Evolutionary conservation across 2,329 filamentous ascomycete genomes (phyloP), one percentile per base, ranked within the genome.

Genomic region (Chaetomium sp.): DNA sequence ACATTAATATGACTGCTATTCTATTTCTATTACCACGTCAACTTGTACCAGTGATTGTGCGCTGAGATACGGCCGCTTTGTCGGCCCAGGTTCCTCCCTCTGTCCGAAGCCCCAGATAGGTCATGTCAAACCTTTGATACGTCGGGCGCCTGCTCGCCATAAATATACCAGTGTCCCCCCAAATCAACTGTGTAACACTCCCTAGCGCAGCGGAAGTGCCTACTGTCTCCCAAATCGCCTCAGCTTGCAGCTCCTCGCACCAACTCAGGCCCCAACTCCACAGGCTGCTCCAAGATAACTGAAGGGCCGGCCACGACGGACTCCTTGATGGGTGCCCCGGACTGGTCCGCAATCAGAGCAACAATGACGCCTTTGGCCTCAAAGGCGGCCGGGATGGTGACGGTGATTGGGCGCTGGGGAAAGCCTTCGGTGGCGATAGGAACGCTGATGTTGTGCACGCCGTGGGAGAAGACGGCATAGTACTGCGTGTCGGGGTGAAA

Each of bases 381-480:
- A 56, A 70, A 67, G 2, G 50, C 21, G 0, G 12, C 29, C n/a
- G 69, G 68, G 33, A 71, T 68, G 16, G 65, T 71, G 13, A 65
- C 63, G 21, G 45, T 58, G 19, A 71, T 69, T 0, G 60, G 63
- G 56, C 62, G 42, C n/a, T 55, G 13, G 12, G 68, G 69, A 47
- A 62, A 70, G 5, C 21, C 29, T 4, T 8, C 8, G 21, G 67
- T 68, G 4, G 67, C 63, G 38, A 71, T 58, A 6, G 68, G 68
- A 2, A 71, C 62, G 55, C 65, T 69, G 21, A 63, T 42, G 21
- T 68, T 71, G 7, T 25, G n/a, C 21, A 68, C n/a, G 27, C 67
- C 57, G 35, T 71, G 68, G 50, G 65, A 69, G 35, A 69, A 71
- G 19, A 71, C 69, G 10, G 65, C 68, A 29, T 68, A 70, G 55